Conservation (phyloP, 1,139 yeast genomes). For the Taphrina sp. region DNA sequence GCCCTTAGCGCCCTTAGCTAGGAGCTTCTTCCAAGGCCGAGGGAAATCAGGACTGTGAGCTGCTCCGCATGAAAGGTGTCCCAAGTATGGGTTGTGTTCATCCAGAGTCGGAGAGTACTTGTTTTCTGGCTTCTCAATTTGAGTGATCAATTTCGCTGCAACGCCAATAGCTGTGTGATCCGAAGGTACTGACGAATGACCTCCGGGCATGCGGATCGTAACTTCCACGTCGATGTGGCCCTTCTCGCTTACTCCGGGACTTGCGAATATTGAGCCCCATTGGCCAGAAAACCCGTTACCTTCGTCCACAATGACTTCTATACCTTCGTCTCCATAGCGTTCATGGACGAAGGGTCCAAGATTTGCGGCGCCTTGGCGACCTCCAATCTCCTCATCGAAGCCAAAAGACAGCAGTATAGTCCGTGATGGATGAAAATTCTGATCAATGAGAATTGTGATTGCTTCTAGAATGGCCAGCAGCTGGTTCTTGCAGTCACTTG, state of each 20-base stretch:
- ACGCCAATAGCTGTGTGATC: conserved; percentile 75
- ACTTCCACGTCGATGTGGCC: conserved; percentile 58
- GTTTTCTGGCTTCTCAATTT: conserved; percentile 22
- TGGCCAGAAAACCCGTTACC: conserved; percentile 51
- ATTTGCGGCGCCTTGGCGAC: conserved; percentile 55
- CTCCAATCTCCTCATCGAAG: conserved; percentile 70
- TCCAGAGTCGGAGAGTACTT: conserved; percentile 17
- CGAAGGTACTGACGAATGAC: conserved; percentile 73
- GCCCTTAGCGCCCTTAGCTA: not conserved
- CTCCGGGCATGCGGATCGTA: conserved; percentile 60
- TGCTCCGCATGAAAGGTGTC: conserved; percentile 18
- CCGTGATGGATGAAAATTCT: conserved; percentile 55
- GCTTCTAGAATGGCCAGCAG: conserved; percentile 60
- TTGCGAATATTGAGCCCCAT: conserved; percentile 53
- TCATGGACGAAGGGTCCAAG: conserved; percentile 50
- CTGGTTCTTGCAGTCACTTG: conserved; percentile 62
- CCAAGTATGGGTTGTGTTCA: conserved; percentile 13
- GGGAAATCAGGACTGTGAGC: conserved; percentile 20
- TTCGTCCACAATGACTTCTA: conserved; percentile 64
- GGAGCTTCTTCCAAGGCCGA: conserved; percentile 1
- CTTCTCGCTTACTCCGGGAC: conserved; percentile 65
- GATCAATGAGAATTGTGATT: conserved; percentile 53
- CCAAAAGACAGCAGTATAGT: conserved; percentile 63
- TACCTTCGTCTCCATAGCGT: conserved; percentile 56
- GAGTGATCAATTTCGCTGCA: conserved; percentile 51